Evolutionary conservation across 1,139 yeast species (phyloP).

Genomic region (Yamadazyma friedrichii): DNA sequence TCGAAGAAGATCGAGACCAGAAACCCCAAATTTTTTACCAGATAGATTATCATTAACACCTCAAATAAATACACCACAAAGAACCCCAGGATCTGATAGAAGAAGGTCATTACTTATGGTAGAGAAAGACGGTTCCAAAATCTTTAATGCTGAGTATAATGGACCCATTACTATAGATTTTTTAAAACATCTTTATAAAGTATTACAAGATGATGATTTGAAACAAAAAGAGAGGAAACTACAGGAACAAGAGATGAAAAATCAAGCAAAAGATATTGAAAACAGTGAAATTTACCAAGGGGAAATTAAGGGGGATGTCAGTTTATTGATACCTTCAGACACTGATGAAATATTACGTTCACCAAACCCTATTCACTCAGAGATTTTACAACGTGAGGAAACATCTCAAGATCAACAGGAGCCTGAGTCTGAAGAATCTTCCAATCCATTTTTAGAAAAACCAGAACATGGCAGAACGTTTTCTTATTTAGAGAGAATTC

Average conservation of each 20-base stretch:
- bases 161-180: constrained; percentile 44
- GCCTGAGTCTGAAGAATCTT: constrained; percentile 7
- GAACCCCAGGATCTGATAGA: constrained; percentile 14
- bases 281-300: constrained; percentile 1
- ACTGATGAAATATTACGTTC: constrained; percentile 8
- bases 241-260: not conserved
- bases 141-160: constrained; percentile 30
- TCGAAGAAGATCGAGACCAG: constrained; percentile 1
- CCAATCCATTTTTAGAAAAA: constrained; percentile 6
- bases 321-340: constrained; percentile 8
- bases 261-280: not conserved
- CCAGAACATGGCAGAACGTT: constrained; percentile 6
- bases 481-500: constrained; percentile 33
- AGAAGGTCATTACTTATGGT: constrained; percentile 34
- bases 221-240: constrained; percentile 1
- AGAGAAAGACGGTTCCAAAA: constrained; percentile 22
- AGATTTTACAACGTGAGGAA: not conserved
- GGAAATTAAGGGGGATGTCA: constrained; percentile 6
- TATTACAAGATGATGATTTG: constrained; percentile 22
- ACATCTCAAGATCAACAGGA: not conserved
- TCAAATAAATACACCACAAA: not conserved
- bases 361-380: not conserved
- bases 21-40: constrained; percentile 1
- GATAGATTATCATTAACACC: constrained; percentile 4
- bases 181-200: constrained; percentile 34